Evolutionary conservation across 371 early-diverging fungal genomes (phyloP).

Genomic region (Gilbertella persicaria): DNA sequence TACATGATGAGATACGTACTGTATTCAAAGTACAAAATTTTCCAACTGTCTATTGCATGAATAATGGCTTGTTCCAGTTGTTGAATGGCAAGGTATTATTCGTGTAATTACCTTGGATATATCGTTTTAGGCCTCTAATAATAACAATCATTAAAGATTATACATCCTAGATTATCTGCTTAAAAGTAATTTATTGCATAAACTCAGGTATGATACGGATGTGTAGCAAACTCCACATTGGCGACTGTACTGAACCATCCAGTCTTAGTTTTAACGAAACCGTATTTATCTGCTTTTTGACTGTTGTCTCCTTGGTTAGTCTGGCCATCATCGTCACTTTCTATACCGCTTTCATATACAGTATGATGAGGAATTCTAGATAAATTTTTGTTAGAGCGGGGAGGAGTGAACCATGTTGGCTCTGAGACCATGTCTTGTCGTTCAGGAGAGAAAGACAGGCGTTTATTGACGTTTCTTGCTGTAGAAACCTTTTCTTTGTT

Average conservation of each 20-base stretch:
- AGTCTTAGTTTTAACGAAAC: slow-evolving; percentile 14
- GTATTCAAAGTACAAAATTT: slow-evolving; percentile 1
- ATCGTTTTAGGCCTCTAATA: slow-evolving; percentile 1
- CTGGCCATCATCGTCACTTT: slow-evolving; percentile 8
- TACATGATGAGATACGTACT: slow-evolving; percentile 1
- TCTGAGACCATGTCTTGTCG: too few species aligned
- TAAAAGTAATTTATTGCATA: too few species aligned
- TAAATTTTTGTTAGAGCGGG: slow-evolving; percentile 4
- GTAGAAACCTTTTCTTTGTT: too few species aligned
- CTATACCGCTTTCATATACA: slow-evolving; percentile 5
- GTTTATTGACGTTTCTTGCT: too few species aligned
- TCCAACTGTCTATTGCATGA: slow-evolving; percentile 4
- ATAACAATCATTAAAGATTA: too few species aligned
- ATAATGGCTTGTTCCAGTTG: neutral
- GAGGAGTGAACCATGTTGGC: slow-evolving; percentile 12
- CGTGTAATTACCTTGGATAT: slow-evolving; percentile 4
- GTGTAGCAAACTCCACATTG: slow-evolving; percentile 5
- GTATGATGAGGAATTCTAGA: slow-evolving; percentile 9
- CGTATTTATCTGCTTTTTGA: slow-evolving; percentile 7
- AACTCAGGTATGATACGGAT: too few species aligned
- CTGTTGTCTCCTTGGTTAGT: slow-evolving; percentile 1
- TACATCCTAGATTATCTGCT: slow-evolving; percentile 2
- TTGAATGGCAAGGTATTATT: neutral
- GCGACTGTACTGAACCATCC: slow-evolving; percentile 9
- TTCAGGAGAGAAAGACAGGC: too few species aligned